Conservation (phyloP, 768 basidiomycete species). For the Pleurotus pulmonarius region DNA sequence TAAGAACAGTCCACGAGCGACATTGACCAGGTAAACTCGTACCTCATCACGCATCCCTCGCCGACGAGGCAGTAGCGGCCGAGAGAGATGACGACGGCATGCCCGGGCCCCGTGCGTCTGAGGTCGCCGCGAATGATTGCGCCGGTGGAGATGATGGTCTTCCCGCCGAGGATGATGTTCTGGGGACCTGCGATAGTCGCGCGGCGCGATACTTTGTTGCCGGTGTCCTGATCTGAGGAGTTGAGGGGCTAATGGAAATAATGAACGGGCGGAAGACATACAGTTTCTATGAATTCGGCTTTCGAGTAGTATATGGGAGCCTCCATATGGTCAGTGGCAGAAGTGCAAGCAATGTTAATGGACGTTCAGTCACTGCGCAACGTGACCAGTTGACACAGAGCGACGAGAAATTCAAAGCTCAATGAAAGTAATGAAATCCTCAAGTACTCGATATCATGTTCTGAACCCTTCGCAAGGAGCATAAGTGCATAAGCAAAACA, state of each 20-base stretch:
- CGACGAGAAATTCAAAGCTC: too few species aligned
- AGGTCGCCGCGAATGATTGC: constrained; percentile 95
- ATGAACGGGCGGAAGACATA: constrained; percentile 24
- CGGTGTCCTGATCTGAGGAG: constrained; percentile 65
- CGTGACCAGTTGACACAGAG: too few species aligned
- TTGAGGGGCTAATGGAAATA: background rate
- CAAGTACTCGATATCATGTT: too few species aligned
- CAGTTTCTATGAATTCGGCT: constrained; percentile 87
- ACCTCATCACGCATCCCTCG: constrained; percentile 88
- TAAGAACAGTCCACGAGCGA: background rate
- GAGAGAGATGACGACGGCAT: constrained; percentile 90
- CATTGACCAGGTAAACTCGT: constrained; percentile 3
- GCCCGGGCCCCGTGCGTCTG: constrained; percentile 82
- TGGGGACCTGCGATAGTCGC: constrained; percentile 91
- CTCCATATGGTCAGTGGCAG: constrained; percentile 43
- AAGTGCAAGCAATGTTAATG: too few species aligned
- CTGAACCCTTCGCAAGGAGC: too few species aligned
- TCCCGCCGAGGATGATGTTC: constrained; percentile 96
- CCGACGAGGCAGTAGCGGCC: constrained; percentile 92
- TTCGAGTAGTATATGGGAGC: constrained; percentile 76
- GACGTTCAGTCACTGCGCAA: too few species aligned
- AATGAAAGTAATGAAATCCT: too few species aligned
- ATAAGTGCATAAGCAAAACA: background rate
- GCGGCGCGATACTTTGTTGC: constrained; percentile 92
- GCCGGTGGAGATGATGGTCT: constrained; percentile 88